Evolutionary conservation across 108 stramenopile species (phyloP), one percentile per base, ranked within the genome.

Genomic region (Hondaea fermentalgiana): DNA sequence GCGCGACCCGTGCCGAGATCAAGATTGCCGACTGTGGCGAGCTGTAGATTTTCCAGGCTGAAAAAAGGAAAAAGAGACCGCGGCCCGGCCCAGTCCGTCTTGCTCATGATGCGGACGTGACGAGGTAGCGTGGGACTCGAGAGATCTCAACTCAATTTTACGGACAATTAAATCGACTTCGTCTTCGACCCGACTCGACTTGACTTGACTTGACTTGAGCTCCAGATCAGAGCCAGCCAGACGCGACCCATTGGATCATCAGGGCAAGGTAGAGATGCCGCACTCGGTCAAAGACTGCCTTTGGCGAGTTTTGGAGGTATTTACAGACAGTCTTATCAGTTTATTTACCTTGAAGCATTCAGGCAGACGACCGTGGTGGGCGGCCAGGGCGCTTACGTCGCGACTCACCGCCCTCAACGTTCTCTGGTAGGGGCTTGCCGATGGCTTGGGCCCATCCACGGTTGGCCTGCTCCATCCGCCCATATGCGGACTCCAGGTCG

Each of bases 1-100:
- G 98, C 35, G 88, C 92, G 59, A 97, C 98, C 47, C 89, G 95
- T 49, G 96, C 95, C 49, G 91, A 93, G 60, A 95, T 96, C 59
- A 88, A 94, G 23, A 94, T 98, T 89, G 92, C 91, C 6, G 95
- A 95, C 88, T 95, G 92, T 23, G 97, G 97, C 57, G 95, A 97
- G 93, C 94, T 98, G 43, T 42, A 35, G 35, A 35, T 35, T 35
- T 35, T 35, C 35, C 35, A 35, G 35, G 35, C 35, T 35, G 35
- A 35, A 35, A 35, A 35, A 35, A 35, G 35, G 0, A 35, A 21
- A 23, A 88, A 72, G 29, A n/a, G 57, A 10, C 10, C 60, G 60
- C 35, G 64, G 16, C 6, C 29, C 25, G 35, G 35, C 35, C 35
- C 35, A 2, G 35, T 3, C n/a, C 35, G 6, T 35, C 64, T n/a